Base-by-base conservation (phyloP, 129 eudicot genomes). In the Lonicera japonica region DNA sequence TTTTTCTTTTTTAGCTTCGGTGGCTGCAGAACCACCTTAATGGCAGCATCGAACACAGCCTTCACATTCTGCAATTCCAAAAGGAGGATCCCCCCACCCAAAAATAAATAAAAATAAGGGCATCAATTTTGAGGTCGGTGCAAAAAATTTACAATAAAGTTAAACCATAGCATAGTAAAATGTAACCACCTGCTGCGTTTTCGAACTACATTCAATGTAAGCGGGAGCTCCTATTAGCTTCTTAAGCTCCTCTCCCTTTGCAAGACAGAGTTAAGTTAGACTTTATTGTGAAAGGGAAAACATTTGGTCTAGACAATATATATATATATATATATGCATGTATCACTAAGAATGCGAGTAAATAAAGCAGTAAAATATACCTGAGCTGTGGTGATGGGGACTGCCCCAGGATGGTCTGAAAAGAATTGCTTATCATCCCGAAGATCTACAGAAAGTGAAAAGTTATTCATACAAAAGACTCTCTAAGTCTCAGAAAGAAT, bases 1-100 rank as follows among this genome's bases (percentile, higher is more conserved):
- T 86, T 89, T 78, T 64, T 90, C 95, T 81, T 90, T 88, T 70
- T 85, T 61, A 82, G 95, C 84, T 89, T 89, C 0, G 95, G 95
- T 34, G 97, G 95, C 69, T 89, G 90, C 50, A 89, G 75, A 63
- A 89, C 97, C 66, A 89, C 86, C 79, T 80, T 82, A 22, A 89
- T 89, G 64, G 97, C 95, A 40, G 95, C 90, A 80, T 89, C 95
- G 19, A 89, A 89, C 18, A 85, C 90, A 25, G 80, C 86, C 81
- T 89, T 89, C 79, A 85, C 87, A 36, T 89, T 89, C 95, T 89
- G 88, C 82, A 82, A n/a, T 67, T 12, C 21, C 15, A 25, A 34
- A 57, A 22, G 53, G 58, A 56, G 34, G 60, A 8, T 56, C 47
- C 45, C 11, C 21, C n/a, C n/a, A n/a, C n/a, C n/a, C n/a, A n/a